Evolutionary conservation across 805 yeast species (phyloP), one percentile per base, ranked within the genome.

Genomic region (Candida insectalens): DNA sequence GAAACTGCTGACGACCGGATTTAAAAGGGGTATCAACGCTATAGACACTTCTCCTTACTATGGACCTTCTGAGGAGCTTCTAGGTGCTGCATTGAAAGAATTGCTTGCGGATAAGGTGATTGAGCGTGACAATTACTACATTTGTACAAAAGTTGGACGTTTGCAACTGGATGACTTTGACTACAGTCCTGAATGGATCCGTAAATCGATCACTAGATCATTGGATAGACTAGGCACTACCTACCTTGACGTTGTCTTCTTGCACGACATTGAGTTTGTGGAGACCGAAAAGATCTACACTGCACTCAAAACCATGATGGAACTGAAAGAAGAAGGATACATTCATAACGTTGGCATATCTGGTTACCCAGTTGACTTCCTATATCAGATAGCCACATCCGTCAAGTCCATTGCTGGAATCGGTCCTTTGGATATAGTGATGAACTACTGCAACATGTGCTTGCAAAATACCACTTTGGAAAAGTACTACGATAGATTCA

Each of bases 21-120:
- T 88, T 46, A 57, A 62, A 15, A 50, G 63, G 18, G 96, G 96
- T 0, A 61, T 84, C 39, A 69, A 66, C 30, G 92, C 94, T 2
- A 63, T 88, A 25, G 96, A 88, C 50, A 85, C 96, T 0, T 83
- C 96, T 0, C 96, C 96, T 3, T 87, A 83, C 58, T 88, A 88
- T 51, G 96, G 96, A 0, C 84, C 84, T 0, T 82, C 94, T 4
- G 97, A 88, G 49, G 64, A 57, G 14, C 42, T 88, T 10, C 51
- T 83, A 5, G 96, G 97, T 2, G 40, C 64, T 12, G 89, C 87
- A 0, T 58, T 88, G 42, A 52, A 56, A 17, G 36, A 49, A 1
- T 41, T 60, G 20, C 42, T 53, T 4, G 49, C 50, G 4, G 51
- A 51, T 2, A 63, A 65, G 25, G 52, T 50, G 32, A 55, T 65